phyloP scores from a whole-genome alignment of 108 stramenopile genomes.

The Aureococcus anophagefferens region DNA sequence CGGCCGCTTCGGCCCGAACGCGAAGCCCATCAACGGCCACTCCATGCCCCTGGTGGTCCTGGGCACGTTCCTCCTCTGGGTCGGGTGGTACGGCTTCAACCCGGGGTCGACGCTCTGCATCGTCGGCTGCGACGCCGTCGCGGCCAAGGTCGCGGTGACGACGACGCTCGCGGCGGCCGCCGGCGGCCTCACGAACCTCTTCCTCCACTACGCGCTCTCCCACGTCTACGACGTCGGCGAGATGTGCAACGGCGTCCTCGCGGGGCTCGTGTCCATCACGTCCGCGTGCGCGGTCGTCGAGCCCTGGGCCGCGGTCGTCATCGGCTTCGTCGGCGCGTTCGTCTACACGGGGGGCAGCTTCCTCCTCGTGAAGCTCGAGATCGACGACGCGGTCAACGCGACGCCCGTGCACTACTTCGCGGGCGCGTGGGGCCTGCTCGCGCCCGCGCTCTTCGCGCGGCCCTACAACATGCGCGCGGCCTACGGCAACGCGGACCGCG shows the following conservation, averaged over 20 bases:
- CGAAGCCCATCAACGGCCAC: conserved; percentile 28
- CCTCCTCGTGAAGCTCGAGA: conserved; percentile 38
- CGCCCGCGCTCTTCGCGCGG: conserved; percentile 38
- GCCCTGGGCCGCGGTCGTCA: conserved; percentile 63
- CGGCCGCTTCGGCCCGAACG: conserved; percentile 60
- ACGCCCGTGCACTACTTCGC: conserved; percentile 56
- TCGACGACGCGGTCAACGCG: conserved; percentile 62
- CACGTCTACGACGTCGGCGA: conserved; percentile 9
- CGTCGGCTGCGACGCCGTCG: conserved; percentile 44
- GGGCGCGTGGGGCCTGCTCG: conserved; percentile 36
- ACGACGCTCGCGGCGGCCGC: conserved; percentile 65
- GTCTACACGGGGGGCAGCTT: conserved; percentile 36
- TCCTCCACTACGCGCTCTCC: background rate
- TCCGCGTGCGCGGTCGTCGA: conserved; percentile 53
- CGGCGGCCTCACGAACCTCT: conserved; percentile 21
- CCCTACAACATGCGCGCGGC: conserved; percentile 30
- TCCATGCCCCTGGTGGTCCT: conserved; percentile 67
- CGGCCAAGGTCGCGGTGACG: conserved; percentile 66
- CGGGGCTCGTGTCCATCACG: conserved; percentile 62
- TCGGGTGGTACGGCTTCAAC: conserved; percentile 92
- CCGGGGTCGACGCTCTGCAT: conserved; percentile 64
- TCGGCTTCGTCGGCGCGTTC: conserved; percentile 56
- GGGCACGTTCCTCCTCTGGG: conserved; percentile 79
- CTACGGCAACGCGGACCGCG: conserved; percentile 36
- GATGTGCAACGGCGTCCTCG: conserved; percentile 39